phyloP scores from a whole-genome alignment of 345 rosid species.

The Zanthoxylum bungeanum region DNA sequence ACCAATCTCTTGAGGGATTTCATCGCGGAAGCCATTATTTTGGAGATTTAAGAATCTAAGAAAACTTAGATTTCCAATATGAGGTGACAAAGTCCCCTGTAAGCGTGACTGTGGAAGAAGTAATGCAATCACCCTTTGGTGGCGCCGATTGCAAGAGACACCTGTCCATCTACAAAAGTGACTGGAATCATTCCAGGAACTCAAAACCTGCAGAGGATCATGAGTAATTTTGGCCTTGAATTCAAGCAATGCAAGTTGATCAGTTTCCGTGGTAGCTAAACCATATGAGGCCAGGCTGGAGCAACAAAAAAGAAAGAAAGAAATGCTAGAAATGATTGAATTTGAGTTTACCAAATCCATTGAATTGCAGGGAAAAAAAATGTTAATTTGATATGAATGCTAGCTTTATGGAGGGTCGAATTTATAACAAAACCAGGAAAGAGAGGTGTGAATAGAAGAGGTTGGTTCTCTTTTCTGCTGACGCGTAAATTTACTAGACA shows the following conservation, averaged over 20 bases:
- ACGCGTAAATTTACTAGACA: too few species aligned
- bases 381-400: neutral
- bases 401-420: neutral
- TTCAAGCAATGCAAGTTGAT: conserved; percentile 5
- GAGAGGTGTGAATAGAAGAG: too few species aligned
- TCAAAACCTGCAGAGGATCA: neutral
- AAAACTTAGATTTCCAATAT: conserved; percentile 1
- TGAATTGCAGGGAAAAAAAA: neutral
- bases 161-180: neutral
- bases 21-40: neutral
- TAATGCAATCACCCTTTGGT: neutral
- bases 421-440: neutral
- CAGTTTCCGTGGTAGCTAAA: neutral
- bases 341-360: neutral
- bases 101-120: neutral
- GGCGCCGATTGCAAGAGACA: neutral
- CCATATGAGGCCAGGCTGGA: neutral
- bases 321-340: neutral
- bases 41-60: conserved; percentile 10
- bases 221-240: neutral
- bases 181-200: neutral
- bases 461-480: too few species aligned
- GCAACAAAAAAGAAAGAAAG: neutral
- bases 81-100: neutral
- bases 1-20: conserved; percentile 15